Evolutionary conservation across 1,284 basidiomycete species (phyloP).

Genomic region (Xerocomus minutiporus): DNA sequence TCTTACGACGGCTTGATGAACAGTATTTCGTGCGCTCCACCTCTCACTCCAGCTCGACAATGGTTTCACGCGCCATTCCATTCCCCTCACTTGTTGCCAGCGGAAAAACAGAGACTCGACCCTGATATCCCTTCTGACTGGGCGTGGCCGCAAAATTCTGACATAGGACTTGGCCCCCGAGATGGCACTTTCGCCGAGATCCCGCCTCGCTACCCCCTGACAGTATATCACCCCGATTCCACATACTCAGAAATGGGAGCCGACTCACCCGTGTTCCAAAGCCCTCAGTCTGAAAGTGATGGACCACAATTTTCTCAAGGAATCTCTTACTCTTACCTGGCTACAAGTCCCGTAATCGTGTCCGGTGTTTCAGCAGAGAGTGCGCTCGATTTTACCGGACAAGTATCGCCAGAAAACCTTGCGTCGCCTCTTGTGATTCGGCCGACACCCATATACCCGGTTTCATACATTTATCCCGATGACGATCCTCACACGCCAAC

Average conservation of each 20-base stretch:
- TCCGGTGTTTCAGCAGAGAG: constrained; percentile 2
- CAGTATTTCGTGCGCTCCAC: constrained; percentile 4
- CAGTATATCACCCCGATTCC: constrained; percentile 6
- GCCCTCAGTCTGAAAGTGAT: constrained; percentile 14
- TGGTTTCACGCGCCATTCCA: constrained; percentile 10
- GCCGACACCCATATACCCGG: constrained; percentile 29
- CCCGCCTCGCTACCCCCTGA: constrained; percentile 5
- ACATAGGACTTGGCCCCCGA: constrained; percentile 9
- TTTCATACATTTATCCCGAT: constrained; percentile 23
- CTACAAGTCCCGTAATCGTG: neutral
- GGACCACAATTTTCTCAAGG: constrained; percentile 9
- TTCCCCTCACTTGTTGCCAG: constrained; percentile 11
- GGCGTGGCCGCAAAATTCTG: constrained; percentile 21
- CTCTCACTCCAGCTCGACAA: constrained; percentile 10
- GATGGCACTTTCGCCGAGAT: constrained; percentile 11
- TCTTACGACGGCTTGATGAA: constrained; percentile 12
- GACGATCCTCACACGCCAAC: constrained; percentile 6
- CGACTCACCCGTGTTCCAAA: constrained; percentile 4
- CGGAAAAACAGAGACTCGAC: constrained; percentile 16
- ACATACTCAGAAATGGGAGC: constrained; percentile 9
- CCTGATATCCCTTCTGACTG: constrained; percentile 10
- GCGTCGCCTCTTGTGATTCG: constrained; percentile 23
- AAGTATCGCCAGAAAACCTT: constrained; percentile 10
- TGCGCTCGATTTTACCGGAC: neutral
- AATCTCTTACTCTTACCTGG: constrained; percentile 3